Percentiles rank a stretch among this genome's conserved stretches.
Conservation (phyloP, 176 grass and related monocot species). For the Aegilops umbellulata region DNA sequence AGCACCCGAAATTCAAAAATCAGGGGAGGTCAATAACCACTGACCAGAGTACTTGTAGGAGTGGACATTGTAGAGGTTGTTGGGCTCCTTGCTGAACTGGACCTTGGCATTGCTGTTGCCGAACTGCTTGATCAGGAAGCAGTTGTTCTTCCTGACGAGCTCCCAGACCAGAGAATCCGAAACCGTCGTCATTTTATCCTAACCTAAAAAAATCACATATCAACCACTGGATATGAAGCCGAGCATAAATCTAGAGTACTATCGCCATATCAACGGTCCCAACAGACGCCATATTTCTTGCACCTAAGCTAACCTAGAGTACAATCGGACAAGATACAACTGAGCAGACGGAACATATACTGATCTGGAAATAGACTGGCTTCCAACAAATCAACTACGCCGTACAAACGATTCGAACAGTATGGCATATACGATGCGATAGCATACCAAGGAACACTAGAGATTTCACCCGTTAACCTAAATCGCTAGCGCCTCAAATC, state of each 20-base stretch:
- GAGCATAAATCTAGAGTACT: not conserved
- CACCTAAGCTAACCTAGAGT: not conserved
- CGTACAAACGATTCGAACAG: not conserved
- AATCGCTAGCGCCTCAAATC: not conserved
- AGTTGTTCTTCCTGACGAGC: slow-evolving; percentile 68
- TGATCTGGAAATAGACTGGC: not conserved
- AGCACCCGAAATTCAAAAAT: not conserved
- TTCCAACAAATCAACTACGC: not conserved
- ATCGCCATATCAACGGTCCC: not conserved
- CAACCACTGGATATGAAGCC: not conserved
- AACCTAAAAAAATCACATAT: not conserved
- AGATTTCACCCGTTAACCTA: not conserved
- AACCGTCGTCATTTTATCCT: slow-evolving; percentile 43
- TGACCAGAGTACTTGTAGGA: slow-evolving; percentile 68
- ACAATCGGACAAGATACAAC: not conserved
- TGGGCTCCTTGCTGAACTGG: slow-evolving; percentile 72
- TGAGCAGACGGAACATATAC: not conserved
- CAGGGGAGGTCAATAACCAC: not conserved
- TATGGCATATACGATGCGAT: not conserved
- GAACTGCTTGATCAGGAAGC: slow-evolving; percentile 69
- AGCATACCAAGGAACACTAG: not conserved
- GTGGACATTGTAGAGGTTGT: slow-evolving; percentile 72
- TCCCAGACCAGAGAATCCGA: slow-evolving; percentile 69
- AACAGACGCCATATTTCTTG: no score
- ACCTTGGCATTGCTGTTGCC: slow-evolving; percentile 64